A percentile compares a stretch with the other conserved stretches of the same genome.
Conservation (phyloP, 2,329 filamentous ascomycete species). For the Lasiodiplodia sp. region DNA sequence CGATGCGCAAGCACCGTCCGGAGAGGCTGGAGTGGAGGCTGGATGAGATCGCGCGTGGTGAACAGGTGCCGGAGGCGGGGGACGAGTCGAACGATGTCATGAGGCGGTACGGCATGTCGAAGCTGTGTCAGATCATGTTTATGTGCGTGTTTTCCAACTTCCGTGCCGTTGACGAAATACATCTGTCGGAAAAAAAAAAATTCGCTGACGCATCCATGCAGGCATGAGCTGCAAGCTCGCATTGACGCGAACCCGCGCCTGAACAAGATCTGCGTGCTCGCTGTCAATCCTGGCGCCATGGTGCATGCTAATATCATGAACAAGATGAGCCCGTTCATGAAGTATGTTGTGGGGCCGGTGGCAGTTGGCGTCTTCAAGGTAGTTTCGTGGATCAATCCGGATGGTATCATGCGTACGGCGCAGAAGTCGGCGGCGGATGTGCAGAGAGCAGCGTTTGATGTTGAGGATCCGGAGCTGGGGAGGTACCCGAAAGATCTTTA, state of each 20-base stretch:
- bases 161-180: not conserved
- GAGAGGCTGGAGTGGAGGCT: conserved; percentile 7
- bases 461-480: not conserved
- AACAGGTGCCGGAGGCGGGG: not conserved
- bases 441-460: conserved; percentile 1
- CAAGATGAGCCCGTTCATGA: not conserved
- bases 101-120: conserved; percentile 20
- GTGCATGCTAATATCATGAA: conserved; percentile 1
- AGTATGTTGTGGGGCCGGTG: not conserved
- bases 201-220: not conserved
- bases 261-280: conserved; percentile 1
- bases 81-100: conserved; percentile 16
- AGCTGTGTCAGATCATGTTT: conserved; percentile 21
- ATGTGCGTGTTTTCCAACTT: not conserved
- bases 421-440: conserved; percentile 20
- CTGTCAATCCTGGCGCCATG: conserved; percentile 17
- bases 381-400: not conserved
- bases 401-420: conserved; percentile 5
- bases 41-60: not conserved
- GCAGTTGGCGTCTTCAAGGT: not conserved
- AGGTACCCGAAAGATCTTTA: conserved; percentile 7
- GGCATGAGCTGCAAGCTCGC: conserved; percentile 1
- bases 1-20: not conserved
- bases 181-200: too few relatives aligned
- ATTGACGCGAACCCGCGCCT: not conserved